Conservation (phyloP, 225 moss, liverwort and hornwort species). For the Marchantia paleacea region DNA sequence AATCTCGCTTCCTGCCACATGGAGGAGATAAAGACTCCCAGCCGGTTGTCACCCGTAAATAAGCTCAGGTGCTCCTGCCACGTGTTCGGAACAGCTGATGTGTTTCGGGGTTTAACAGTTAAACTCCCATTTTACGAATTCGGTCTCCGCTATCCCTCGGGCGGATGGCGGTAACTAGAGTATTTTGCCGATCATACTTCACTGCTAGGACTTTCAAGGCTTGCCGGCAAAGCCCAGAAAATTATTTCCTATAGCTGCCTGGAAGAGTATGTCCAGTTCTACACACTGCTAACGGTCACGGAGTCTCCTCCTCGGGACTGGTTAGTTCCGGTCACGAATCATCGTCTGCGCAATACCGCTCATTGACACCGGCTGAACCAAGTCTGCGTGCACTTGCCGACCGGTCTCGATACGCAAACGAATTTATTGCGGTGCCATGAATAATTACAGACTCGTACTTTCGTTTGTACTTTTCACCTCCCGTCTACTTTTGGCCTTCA, state of each 20-base stretch:
- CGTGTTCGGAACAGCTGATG: neutral
- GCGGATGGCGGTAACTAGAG: neutral
- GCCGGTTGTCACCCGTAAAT: neutral
- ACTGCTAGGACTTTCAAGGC: neutral
- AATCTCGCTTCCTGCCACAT: neutral
- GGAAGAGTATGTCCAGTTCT: neutral
- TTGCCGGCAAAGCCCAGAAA: neutral
- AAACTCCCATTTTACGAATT: neutral
- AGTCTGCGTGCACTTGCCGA: neutral
- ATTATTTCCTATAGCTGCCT: neutral
- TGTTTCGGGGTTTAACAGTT: neutral
- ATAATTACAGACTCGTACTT: neutral
- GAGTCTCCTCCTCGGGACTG: neutral
- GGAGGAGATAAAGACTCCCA: neutral
- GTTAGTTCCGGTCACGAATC: neutral
- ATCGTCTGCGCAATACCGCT: neutral
- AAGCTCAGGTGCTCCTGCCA: neutral
- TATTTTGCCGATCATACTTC: neutral
- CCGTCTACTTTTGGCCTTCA: constrained; percentile 6
- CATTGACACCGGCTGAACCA: neutral
- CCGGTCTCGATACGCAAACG: neutral
- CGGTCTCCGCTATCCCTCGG: neutral
- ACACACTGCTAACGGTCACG: neutral
- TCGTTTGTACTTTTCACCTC: neutral
- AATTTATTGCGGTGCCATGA: neutral